Evolutionary conservation across 2,329 filamentous ascomycete species (phyloP), one percentile per base, ranked within the genome.

Genomic region (Diaporthe aspalathi): DNA sequence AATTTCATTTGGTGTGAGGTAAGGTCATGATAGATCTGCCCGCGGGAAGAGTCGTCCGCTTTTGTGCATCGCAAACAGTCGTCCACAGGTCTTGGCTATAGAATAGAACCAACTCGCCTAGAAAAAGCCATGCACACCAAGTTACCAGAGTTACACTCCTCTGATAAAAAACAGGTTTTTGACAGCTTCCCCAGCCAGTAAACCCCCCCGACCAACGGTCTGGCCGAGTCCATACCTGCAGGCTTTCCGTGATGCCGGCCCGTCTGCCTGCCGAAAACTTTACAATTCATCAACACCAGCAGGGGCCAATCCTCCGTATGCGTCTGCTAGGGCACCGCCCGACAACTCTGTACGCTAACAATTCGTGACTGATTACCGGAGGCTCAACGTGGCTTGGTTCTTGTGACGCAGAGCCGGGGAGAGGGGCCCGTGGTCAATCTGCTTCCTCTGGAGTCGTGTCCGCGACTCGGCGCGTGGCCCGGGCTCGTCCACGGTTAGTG

Each of bases 141-240:
- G 53, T 38, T 52, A 43, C 43, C 53, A 68, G 24, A 68, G 53
- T 32, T 47, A 50, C 43, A 60, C 53, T 20, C 32, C 45, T 52
- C 40, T 8, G 49, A 63, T 14, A 57, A 68, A 68, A 68, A 68
- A 68, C 67, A 56, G 54, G 67, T 68, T 68, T 68, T 60, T 50
- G 35, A 68, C 43, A 57, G 17, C n/a, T 60, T 52, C 67, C 47
- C 22, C 32, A 49, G 29, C 53, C 53, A 60, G 53, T 60, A 38
- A 53, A 24, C 43, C 60, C 20, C 67, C 29, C 27, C 35, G 66
- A 57, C 29, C 67, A 43, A 65, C 24, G 67, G 22, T 50, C 53
- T 60, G 35, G 43, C 67, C 54, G 43, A 68, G 67, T 57, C 67
- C 67, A 60, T 60, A 50, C 35, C 35, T 65, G 60, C 60, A 65